Conservation (phyloP, 2,329 filamentous ascomycete species). For the Ascochyta pisi region DNA sequence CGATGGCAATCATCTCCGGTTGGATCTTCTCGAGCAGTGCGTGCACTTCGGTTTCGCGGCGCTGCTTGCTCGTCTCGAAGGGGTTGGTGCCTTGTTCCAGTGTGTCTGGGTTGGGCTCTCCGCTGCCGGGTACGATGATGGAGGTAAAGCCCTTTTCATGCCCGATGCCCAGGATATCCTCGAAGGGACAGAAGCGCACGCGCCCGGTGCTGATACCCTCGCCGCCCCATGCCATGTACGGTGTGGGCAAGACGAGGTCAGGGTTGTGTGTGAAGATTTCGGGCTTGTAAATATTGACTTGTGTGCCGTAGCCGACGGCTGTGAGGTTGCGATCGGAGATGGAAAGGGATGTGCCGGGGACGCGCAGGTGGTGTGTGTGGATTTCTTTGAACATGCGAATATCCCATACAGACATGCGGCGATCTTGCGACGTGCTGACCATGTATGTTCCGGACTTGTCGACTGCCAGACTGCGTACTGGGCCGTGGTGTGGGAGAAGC, state of each 20-base stretch:
- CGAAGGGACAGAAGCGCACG: slow-evolving; percentile 90
- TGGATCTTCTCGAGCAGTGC: slow-evolving; percentile 90
- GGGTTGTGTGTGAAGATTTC: slow-evolving; percentile 80
- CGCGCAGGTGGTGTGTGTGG: slow-evolving; percentile 82
- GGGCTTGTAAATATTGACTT: slow-evolving; percentile 83
- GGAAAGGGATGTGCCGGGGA: slow-evolving; percentile 81
- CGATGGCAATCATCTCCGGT: slow-evolving; percentile 94
- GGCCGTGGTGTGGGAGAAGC: slow-evolving; percentile 85
- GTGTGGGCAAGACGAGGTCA: slow-evolving; percentile 79
- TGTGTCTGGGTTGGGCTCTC: slow-evolving; percentile 95
- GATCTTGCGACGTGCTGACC: slow-evolving; percentile 90
- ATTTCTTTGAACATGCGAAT: slow-evolving; percentile 93
- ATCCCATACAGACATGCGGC: slow-evolving; percentile 94
- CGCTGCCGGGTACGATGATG: slow-evolving; percentile 90
- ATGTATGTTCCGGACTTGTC: slow-evolving; percentile 94
- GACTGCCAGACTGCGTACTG: slow-evolving; percentile 82
- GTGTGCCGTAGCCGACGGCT: slow-evolving; percentile 89
- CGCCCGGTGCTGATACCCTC: slow-evolving; percentile 82
- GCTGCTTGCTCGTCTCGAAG: slow-evolving; percentile 90
- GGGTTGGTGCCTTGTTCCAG: slow-evolving; percentile 81
- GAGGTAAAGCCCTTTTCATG: slow-evolving; percentile 89
- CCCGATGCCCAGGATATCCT: slow-evolving; percentile 86
- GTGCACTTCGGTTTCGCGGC: slow-evolving; percentile 91
- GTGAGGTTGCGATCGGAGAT: slow-evolving; percentile 90
- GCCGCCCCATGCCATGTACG: slow-evolving; percentile 93